Base-by-base conservation (phyloP, 2,329 filamentous ascomycete species). In the Diaporthe batatas region DNA sequence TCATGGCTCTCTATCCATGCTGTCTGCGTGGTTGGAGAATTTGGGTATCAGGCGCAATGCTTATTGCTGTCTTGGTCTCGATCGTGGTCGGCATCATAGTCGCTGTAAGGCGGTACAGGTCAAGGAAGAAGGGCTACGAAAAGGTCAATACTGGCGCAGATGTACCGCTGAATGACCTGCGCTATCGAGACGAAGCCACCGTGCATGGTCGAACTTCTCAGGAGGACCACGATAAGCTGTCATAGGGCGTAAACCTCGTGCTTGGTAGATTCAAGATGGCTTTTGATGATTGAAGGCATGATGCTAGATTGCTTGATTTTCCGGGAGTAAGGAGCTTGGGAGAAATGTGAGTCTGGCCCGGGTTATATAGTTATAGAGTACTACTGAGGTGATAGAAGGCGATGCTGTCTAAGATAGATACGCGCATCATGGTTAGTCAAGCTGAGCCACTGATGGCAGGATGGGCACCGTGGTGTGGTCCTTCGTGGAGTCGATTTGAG, bases 1-100 rank as follows among this genome's bases (percentile, higher is more conserved):
- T 77, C 54, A 81, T 82, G 79, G 29, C 65, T 0, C 74, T 77
- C 44, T 82, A 82, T 59, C 81, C 81, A 1, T 82, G 79, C n/a
- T 81, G 79, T 14, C 49, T 82, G 3, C 77, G 74, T 44, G 81
- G 81, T 0, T 82, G 81, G 81, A 79, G 80, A 47, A 42, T 68
- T 3, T 82, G 80, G 80, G 72, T 79, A 10, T 78, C 77, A 0
- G 23, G 78, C 0, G 77, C 73, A 0, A 44, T 79, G 1, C 34
- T 80, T 6, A 44, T 77, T 3, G 71, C 55, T 0, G 6, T 73
- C 1, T 23, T 77, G 21, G n/a, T 75, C 0, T 73, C 57, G 0
- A 39, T 58, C 10, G 71, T 77, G 2, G 3, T 72, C 21, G 51
- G 70, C 1, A 58, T 59, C n/a, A 25, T 21, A 32, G n/a, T 42